Conservation (phyloP, 2,329 filamentous ascomycete genomes). For the Diaporthe citri region DNA sequence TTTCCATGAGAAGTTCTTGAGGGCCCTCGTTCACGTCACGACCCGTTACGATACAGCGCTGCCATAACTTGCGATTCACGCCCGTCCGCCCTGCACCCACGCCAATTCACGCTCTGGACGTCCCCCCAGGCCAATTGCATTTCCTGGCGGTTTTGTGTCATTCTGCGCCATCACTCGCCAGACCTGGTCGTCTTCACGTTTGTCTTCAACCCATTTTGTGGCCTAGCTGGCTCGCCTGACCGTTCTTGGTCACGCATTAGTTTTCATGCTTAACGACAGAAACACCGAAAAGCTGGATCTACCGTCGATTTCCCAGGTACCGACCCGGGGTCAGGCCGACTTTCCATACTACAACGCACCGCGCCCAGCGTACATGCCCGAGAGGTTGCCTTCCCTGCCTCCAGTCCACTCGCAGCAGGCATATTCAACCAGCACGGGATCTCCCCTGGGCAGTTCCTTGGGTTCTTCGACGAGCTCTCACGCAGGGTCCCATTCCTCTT, state of each 20-base stretch:
- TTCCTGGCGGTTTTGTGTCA: slow-evolving; percentile 30
- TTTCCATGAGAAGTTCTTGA: slow-evolving; percentile 32
- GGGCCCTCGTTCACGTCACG: slow-evolving; percentile 30
- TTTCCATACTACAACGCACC: slow-evolving; percentile 77
- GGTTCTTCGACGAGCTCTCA: slow-evolving; percentile 68
- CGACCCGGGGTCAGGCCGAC: slow-evolving; percentile 82
- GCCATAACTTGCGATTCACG: slow-evolving; percentile 7
- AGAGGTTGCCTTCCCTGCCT: slow-evolving; percentile 79
- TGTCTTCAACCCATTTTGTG: slow-evolving; percentile 3
- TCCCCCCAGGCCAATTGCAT: slow-evolving; percentile 32
- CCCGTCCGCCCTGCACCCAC: not conserved
- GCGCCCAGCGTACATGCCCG: slow-evolving; percentile 76
- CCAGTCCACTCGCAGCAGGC: slow-evolving; percentile 77
- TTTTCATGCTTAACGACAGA: slow-evolving; percentile 40
- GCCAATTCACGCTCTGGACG: slow-evolving; percentile 24
- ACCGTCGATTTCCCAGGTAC: slow-evolving; percentile 86
- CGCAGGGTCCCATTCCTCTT: slow-evolving; percentile 67
- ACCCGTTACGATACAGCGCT: slow-evolving; percentile 30
- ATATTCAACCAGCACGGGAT: slow-evolving; percentile 78
- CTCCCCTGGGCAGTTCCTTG: slow-evolving; percentile 82
- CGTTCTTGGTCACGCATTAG: slow-evolving; percentile 35
- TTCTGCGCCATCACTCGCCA: slow-evolving; percentile 14
- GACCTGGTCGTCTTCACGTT: slow-evolving; percentile 26
- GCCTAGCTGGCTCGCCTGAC: slow-evolving; percentile 34
- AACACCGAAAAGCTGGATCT: slow-evolving; percentile 94